Evolutionary conservation across 352 stramenopile species (phyloP), one percentile per base, ranked within the genome.

Genomic region (Blastocystis sp.): DNA sequence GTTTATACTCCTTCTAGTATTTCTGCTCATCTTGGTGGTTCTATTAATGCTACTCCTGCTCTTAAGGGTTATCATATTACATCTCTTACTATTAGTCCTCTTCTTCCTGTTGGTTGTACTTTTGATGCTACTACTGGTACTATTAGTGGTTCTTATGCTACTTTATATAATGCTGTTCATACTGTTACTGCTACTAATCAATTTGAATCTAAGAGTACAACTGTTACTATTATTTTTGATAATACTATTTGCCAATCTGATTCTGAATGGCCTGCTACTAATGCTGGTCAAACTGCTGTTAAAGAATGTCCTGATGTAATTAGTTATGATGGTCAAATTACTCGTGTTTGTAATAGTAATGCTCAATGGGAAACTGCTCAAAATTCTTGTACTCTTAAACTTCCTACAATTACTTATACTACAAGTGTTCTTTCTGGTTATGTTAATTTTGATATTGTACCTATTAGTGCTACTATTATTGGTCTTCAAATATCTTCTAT

Each of bases 401-500:
- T n/a, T n/a, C n/a, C n/a, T n/a, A n/a, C n/a, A n/a, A n/a, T n/a
- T n/a, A n/a, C n/a, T n/a, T n/a, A n/a, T n/a, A n/a, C n/a, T n/a
- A n/a, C n/a, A n/a, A n/a, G n/a, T n/a, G n/a, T n/a, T n/a, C n/a
- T n/a, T n/a, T n/a, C n/a, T n/a, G n/a, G n/a, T n/a, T n/a, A n/a
- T n/a, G n/a, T n/a, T n/a, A n/a, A n/a, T n/a, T n/a, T n/a, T n/a
- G n/a, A n/a, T n/a, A n/a, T n/a, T n/a, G n/a, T n/a, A n/a, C n/a
- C n/a, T n/a, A n/a, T n/a, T n/a, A n/a, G n/a, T n/a, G n/a, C n/a
- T n/a, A n/a, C 52, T 9, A 49, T 28, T 6, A 54, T 30, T 10
- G 34, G 34, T 18, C 48, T 54, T 19, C 52, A 62, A 42, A 62
- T 62, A 27, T 32, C 31, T 23, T 62, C 52, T 3, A 62, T 62